phyloP scores from a whole-genome alignment of 768 basidiomycete species.

The Termitomyces sp. region DNA sequence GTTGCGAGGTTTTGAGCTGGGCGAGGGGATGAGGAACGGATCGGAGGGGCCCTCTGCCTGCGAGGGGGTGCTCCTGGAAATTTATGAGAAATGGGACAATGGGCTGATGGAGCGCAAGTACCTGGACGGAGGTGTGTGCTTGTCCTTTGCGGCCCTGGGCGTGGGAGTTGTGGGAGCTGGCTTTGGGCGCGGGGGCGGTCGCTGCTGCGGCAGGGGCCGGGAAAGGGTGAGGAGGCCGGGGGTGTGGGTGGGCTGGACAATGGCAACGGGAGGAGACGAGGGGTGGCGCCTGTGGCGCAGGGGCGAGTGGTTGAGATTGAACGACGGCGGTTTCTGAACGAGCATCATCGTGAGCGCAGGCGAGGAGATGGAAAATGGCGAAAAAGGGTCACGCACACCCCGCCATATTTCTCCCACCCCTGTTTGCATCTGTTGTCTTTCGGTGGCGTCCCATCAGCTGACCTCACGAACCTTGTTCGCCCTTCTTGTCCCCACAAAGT shows the following conservation, averaged over 20 bases:
- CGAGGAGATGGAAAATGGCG: slow-evolving; percentile 8
- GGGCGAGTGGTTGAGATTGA: slow-evolving; percentile 22
- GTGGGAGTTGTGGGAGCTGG: slow-evolving; percentile 12
- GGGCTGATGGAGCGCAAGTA: neutral
- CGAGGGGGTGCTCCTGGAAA: slow-evolving; percentile 32
- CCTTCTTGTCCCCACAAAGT: neutral
- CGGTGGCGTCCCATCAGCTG: slow-evolving; percentile 13
- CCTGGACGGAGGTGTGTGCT: neutral
- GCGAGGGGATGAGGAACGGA: slow-evolving; percentile 15
- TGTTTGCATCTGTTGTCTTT: slow-evolving; percentile 20
- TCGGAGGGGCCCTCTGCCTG: slow-evolving; percentile 56
- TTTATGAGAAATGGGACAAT: neutral
- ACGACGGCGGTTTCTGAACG: slow-evolving; percentile 37
- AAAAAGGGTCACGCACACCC: slow-evolving; percentile 9
- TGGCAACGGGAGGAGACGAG: slow-evolving; percentile 58
- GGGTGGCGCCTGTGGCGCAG: slow-evolving; percentile 60
- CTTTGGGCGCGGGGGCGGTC: neutral
- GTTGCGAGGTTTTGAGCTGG: neutral
- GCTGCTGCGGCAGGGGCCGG: slow-evolving; percentile 26
- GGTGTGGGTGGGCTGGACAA: slow-evolving; percentile 66
- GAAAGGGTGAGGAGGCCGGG: slow-evolving; percentile 71
- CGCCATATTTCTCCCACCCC: slow-evolving; percentile 12
- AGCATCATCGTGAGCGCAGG: slow-evolving; percentile 36
- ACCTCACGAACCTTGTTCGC: neutral
- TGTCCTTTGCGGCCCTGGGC: neutral